Conservation (phyloP, 2,329 filamentous ascomycete genomes). For the Beauveria medogensis region DNA sequence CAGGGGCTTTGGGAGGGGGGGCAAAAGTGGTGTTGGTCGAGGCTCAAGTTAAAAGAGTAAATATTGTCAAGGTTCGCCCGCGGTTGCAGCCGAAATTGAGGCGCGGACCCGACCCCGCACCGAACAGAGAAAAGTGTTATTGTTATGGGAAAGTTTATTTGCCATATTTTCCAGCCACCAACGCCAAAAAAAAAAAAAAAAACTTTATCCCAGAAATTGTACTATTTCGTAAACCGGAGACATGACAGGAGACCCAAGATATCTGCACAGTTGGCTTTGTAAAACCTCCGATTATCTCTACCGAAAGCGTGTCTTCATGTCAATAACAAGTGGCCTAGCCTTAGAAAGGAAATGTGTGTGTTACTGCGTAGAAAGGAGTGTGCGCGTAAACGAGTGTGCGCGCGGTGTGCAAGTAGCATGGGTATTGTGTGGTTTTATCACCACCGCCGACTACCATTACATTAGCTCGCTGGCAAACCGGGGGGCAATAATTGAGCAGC, state of each 20-base stretch:
- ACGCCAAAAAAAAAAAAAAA: neutral
- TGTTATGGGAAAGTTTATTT: neutral
- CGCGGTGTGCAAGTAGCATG: neutral
- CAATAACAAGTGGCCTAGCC: neutral
- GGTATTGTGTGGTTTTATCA: neutral
- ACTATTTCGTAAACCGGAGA: neutral
- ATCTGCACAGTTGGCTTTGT: neutral
- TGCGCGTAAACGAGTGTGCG: too few species aligned
- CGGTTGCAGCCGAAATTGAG: too few species aligned
- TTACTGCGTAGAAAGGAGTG: neutral
- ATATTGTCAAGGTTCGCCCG: too few species aligned
- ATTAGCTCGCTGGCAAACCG: neutral
- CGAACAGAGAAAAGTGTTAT: neutral
- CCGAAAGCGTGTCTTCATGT: neutral
- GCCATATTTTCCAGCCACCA: constrained; percentile 2
- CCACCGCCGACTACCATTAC: constrained; percentile 1
- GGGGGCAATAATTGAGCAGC: too few species aligned
- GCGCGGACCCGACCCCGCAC: neutral
- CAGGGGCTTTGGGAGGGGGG: too few species aligned
- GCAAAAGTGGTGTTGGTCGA: too few species aligned
- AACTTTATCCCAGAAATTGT: neutral
- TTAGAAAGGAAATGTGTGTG: neutral
- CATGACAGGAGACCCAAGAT: neutral
- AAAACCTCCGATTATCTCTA: neutral
- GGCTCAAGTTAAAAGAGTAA: too few species aligned